Conservation (phyloP, 1,284 basidiomycete species). For the Ustilago hordei region DNA sequence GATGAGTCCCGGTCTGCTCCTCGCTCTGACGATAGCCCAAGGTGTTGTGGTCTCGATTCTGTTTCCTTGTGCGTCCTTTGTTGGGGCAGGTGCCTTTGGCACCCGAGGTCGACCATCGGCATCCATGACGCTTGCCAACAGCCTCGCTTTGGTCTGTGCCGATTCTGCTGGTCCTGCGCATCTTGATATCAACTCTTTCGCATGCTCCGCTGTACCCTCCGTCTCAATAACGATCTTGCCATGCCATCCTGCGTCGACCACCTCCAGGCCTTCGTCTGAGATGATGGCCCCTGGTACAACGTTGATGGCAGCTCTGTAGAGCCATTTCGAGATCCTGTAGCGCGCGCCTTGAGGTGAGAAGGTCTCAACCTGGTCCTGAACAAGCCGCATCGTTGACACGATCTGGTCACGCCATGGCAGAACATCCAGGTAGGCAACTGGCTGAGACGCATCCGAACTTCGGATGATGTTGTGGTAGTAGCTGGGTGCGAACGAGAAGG, state of each 20-base stretch:
- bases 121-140: slow-evolving; percentile 59
- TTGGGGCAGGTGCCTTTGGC: slow-evolving; percentile 35
- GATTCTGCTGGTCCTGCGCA: slow-evolving; percentile 57
- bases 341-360: slow-evolving; percentile 66
- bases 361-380: slow-evolving; percentile 69
- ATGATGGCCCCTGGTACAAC: slow-evolving; percentile 57
- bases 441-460: slow-evolving; percentile 46
- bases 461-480: slow-evolving; percentile 71
- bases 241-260: slow-evolving; percentile 56
- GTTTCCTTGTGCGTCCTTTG: slow-evolving; percentile 31
- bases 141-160: slow-evolving; percentile 44
- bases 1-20: slow-evolving; percentile 57
- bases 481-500: slow-evolving; percentile 67
- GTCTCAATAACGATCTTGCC: slow-evolving; percentile 62
- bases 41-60: slow-evolving; percentile 50
- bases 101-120: slow-evolving; percentile 17
- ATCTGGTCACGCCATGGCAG: slow-evolving; percentile 67
- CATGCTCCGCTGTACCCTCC: slow-evolving; percentile 67
- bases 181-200: slow-evolving; percentile 57
- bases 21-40: slow-evolving; percentile 58
- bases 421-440: slow-evolving; percentile 67
- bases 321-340: slow-evolving; percentile 70
- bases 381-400: slow-evolving; percentile 67
- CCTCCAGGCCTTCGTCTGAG: slow-evolving; percentile 45
- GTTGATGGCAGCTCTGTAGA: slow-evolving; percentile 69